These are phyloP conservation scores for Boletus edulis DNA, from an alignment of 768 basidiomycete genomes.

Conservation along the genomic window DNA sequence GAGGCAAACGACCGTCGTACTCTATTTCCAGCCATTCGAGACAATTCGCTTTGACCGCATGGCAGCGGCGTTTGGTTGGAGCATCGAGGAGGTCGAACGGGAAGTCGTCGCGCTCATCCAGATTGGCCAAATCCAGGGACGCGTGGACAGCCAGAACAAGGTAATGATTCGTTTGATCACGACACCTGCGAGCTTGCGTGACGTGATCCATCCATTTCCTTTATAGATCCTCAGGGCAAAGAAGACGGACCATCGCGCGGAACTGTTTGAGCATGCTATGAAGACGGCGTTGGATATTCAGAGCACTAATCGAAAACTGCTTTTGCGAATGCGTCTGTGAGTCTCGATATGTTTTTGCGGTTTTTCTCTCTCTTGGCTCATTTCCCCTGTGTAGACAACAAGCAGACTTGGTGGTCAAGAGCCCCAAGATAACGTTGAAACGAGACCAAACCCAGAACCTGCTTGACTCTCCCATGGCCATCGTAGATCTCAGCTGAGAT, in stretches of 20 bases:
- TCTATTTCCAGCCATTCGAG: conserved; percentile 90
- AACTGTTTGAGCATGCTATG: conserved; percentile 73
- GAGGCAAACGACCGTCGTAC: conserved; percentile 72
- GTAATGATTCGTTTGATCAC: conserved; percentile 34
- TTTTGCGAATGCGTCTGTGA: conserved; percentile 83
- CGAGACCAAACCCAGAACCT: conserved; percentile 20
- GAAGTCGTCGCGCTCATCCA: conserved; percentile 80
- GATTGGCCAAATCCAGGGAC: conserved; percentile 70
- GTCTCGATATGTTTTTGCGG: conserved; percentile 25
- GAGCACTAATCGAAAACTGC: conserved; percentile 68
- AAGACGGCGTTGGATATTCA: conserved; percentile 71
- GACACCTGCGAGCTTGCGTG: neutral
- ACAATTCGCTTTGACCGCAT: conserved; percentile 82
- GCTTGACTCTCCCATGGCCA: conserved; percentile 14
- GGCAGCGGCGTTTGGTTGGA: conserved; percentile 84
- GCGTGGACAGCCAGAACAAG: conserved; percentile 90
- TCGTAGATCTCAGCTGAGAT: conserved; percentile 14
- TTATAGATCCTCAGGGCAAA: conserved; percentile 74
- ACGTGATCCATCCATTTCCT: neutral
- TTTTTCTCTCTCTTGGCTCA: neutral
- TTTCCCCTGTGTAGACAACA: conserved; percentile 54
- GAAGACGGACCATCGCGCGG: conserved; percentile 74
- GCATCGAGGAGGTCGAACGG: conserved; percentile 63
- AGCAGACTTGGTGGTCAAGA: conserved; percentile 72
- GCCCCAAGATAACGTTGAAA: conserved; percentile 43